Evolutionary conservation across 805 yeast genomes (phyloP), one percentile per base, ranked within the genome.

Genomic region (Cyberlindnera maritima): DNA sequence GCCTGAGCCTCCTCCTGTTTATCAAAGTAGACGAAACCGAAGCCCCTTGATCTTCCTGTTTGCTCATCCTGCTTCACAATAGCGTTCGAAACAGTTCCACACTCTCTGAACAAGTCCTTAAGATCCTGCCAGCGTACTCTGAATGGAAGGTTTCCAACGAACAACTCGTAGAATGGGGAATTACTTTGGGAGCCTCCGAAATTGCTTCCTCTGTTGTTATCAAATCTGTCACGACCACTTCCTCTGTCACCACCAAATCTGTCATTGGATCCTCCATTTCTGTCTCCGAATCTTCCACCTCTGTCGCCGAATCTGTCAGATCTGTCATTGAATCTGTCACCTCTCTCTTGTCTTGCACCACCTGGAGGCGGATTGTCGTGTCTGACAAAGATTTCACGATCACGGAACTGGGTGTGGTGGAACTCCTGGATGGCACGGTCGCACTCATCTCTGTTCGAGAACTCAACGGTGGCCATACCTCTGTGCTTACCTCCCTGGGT

Each of bases 401-500:
- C 95, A 60, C 72, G 67, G 53, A 82, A 77, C 31, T 70, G 72
- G 26, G 81, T 72, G 60, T 87, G 83, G 66, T 87, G 85, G 58
- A 75, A 84, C 56, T 79, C 73, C 44, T 72, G 68, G 58, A 90
- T 88, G 12, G 97, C 97, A 20, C 70, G 74, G 39, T 72, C 75
- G 6, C 88, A 96, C 46, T 81, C 85, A 15, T 76, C 82, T 49
- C 74, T 73, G 48, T 71, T 71, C 12, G 80, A 71, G 59, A 84
- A 91, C 65, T 90, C 97, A 36, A 90, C 96, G 20, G 96, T 88
- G 35, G 91, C 92, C 92, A 85, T 85, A 52, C 96, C 96, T 68
- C 92, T 75, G 61, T 89, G 84, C 59, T 85, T 85, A 47, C 95
- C 95, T 56, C 83, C 79, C 50, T 79, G 75, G 2, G 83, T 81